Conservation (phyloP, 2,329 filamentous ascomycete species). For the Emmonsia crescens region DNA sequence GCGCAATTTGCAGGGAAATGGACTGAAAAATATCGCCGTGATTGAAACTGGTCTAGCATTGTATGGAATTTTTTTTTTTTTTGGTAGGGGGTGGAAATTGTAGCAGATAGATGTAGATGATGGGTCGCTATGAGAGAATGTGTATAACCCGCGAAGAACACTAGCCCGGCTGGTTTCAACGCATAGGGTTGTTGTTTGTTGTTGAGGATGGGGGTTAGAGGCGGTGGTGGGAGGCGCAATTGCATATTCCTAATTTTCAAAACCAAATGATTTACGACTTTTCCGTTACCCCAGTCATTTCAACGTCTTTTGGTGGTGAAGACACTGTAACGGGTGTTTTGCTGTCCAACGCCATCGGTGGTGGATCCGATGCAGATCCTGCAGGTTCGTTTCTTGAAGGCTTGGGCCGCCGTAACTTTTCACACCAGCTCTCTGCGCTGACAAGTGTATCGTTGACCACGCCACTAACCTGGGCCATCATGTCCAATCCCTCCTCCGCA, state of each 20-base stretch:
- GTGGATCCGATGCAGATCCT: background rate
- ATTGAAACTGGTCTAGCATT: background rate
- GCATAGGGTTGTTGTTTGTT: background rate
- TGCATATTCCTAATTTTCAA: too few species aligned
- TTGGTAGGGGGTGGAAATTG: background rate
- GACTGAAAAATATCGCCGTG: background rate
- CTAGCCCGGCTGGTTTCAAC: background rate
- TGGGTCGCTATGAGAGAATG: background rate
- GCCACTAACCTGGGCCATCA: constrained; percentile 82
- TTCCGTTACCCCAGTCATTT: constrained; percentile 25
- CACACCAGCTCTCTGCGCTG: constrained; percentile 86
- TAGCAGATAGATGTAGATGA: background rate
- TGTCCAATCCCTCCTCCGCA: constrained; percentile 82
- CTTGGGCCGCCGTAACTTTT: constrained; percentile 52
- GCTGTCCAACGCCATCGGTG: constrained; percentile 6
- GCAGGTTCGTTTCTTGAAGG: constrained; percentile 4
- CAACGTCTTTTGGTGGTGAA: constrained; percentile 21
- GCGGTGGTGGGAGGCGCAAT: background rate
- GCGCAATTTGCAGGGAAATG: background rate
- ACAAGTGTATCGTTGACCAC: constrained; percentile 82
- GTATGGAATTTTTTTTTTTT: background rate
- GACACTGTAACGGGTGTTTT: constrained; percentile 14
- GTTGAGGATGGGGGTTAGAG: background rate
- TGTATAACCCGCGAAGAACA: background rate
- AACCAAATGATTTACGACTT: constrained; percentile 16